Evolutionary conservation across 257 asterid genomes (phyloP).

Genomic region (Solanum okadae): DNA sequence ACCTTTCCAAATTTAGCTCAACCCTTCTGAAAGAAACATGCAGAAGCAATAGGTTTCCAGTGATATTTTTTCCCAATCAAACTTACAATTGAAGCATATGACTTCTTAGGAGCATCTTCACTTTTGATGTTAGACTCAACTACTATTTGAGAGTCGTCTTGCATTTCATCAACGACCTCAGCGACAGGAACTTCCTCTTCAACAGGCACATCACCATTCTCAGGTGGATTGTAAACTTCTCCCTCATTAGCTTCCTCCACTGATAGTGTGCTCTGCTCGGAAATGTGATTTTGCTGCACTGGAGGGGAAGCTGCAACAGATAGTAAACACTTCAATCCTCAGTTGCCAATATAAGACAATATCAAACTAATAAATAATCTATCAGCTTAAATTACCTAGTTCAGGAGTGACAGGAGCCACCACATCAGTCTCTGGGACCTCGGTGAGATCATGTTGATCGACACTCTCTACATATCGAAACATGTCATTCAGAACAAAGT

Average conservation of each 20-base stretch:
- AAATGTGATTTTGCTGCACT: constrained; percentile 40
- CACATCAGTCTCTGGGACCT: constrained; percentile 22
- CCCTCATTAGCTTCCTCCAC: background rate
- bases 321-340: background rate
- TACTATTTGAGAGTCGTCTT: background rate
- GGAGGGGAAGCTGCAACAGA: constrained; percentile 32
- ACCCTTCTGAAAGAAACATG: background rate
- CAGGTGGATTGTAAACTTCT: background rate
- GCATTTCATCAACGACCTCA: background rate
- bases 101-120: constrained; percentile 1
- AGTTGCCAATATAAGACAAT: background rate
- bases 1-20: background rate
- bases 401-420: constrained; percentile 44
- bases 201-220: background rate
- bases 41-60: background rate
- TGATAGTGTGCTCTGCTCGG: constrained; percentile 32
- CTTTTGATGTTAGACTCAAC: constrained; percentile 9
- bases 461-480: constrained; percentile 51
- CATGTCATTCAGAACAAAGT: constrained; percentile 85
- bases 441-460: constrained; percentile 9
- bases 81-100: constrained; percentile 6
- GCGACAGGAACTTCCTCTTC: constrained; percentile 57
- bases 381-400: constrained; percentile 31
- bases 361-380: background rate
- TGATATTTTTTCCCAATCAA: background rate